Conservation (phyloP, 2,329 filamentous ascomycete genomes). For the Nakataea oryzae region DNA sequence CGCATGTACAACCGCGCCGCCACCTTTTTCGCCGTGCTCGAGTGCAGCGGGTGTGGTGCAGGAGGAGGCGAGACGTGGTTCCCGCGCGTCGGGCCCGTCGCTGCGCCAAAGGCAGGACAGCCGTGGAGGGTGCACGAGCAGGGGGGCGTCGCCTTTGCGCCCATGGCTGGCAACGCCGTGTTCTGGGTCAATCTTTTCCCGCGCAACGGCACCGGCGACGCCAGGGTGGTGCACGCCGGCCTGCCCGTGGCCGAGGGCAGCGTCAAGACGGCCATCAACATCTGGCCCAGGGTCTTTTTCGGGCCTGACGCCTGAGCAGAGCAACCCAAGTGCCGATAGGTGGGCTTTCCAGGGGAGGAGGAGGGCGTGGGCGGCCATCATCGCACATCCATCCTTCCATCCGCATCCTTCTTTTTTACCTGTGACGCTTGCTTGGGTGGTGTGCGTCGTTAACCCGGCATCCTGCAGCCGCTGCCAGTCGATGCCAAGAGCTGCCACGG, state of each 20-base stretch:
- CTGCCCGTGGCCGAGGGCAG: constrained; percentile 25
- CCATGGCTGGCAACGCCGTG: constrained; percentile 26
- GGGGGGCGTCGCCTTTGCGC: constrained; percentile 24
- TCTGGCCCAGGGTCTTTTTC: constrained; percentile 23
- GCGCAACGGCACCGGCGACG: constrained; percentile 21
- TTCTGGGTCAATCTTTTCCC: constrained; percentile 30
- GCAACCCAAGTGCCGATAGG: background rate
- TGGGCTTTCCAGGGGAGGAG: too few relatives aligned
- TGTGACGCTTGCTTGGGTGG: too few relatives aligned
- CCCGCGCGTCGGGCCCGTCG: constrained; percentile 14
- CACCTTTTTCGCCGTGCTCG: constrained; percentile 25
- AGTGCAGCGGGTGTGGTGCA: constrained; percentile 18
- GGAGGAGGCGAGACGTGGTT: constrained; percentile 26
- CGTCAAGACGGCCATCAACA: constrained; percentile 31
- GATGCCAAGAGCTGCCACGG: too few relatives aligned
- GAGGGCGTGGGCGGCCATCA: too few relatives aligned
- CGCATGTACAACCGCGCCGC: constrained; percentile 22
- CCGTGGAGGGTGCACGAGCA: constrained; percentile 23
- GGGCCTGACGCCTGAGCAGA: constrained; percentile 12
- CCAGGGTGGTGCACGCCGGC: constrained; percentile 23
- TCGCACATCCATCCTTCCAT: too few relatives aligned
- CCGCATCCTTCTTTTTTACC: too few relatives aligned
- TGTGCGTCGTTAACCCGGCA: too few relatives aligned
- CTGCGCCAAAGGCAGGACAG: background rate
- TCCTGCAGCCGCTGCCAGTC: too few relatives aligned